Conservation (phyloP, 306 rosid species). For the Corylus americana region DNA sequence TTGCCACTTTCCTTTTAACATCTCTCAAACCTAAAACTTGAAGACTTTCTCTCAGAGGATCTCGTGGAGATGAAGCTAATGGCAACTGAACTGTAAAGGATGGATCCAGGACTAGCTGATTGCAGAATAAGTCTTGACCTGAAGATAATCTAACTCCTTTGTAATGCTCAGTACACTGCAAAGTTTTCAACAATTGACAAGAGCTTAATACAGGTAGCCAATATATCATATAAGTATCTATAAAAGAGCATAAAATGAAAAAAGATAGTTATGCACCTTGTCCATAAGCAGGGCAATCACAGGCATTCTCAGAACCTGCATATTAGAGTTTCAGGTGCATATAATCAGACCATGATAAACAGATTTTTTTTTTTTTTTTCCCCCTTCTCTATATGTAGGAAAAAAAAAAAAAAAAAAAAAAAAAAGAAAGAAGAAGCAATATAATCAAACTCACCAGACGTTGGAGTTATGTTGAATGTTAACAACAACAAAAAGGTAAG, state of each 20-base stretch:
- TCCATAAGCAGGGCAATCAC: conserved; percentile 67
- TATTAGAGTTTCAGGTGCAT: conserved; percentile 24
- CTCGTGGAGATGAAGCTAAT: conserved; percentile 36
- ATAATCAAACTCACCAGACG: conserved; percentile 4
- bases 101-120: conserved; percentile 75
- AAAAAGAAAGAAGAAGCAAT: conserved; percentile 11
- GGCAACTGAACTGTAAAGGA: conserved; percentile 52
- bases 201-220: neutral
- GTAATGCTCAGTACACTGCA: conserved; percentile 63
- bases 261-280: conserved; percentile 50
- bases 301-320: conserved; percentile 91
- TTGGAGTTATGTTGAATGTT: neutral
- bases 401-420: neutral
- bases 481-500: conserved; percentile 16
- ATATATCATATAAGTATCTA: conserved; percentile 11
- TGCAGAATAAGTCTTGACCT: conserved; percentile 74
- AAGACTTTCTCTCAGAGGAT: conserved; percentile 39
- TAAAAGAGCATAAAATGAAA: neutral
- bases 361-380: neutral
- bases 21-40: conserved; percentile 48
- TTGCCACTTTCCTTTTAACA: conserved; percentile 62
- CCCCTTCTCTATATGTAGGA: neutral
- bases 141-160: conserved; percentile 91
- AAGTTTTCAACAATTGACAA: conserved; percentile 31
- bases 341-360: conserved; percentile 25